These are phyloP conservation scores for Talaromyces pinophilus DNA, from an alignment of 2,329 filamentous ascomycete genomes.

Conservation along the genomic window DNA sequence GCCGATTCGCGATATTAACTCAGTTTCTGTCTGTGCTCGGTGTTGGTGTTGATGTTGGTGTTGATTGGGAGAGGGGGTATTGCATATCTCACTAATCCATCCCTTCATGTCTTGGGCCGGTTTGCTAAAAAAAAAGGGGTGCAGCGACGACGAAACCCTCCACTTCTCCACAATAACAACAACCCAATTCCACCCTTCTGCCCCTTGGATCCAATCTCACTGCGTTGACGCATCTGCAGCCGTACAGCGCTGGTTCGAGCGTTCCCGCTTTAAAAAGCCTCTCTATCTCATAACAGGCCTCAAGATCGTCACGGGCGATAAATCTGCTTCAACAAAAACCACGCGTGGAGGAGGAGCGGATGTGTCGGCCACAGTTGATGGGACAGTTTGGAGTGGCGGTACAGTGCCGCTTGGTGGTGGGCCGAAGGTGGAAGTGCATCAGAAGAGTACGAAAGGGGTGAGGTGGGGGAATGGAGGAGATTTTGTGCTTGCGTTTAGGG, in stretches of 20 bases:
- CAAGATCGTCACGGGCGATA: not conserved
- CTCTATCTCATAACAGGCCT: not conserved
- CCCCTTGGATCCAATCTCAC: not conserved
- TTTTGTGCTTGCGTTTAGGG: slow-evolving; percentile 10
- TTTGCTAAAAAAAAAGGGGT: no score
- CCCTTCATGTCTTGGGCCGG: no score
- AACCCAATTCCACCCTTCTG: not conserved
- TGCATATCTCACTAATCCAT: no score
- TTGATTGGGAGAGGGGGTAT: slow-evolving; percentile 1
- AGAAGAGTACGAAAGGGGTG: not conserved
- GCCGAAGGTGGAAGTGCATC: not conserved
- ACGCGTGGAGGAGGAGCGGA: not conserved
- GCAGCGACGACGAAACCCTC: not conserved
- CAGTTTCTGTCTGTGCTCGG: not conserved
- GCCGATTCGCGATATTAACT: not conserved
- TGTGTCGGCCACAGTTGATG: not conserved
- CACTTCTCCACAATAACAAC: slow-evolving; percentile 1
- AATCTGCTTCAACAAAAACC: not conserved
- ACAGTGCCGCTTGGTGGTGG: not conserved
- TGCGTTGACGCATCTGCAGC: not conserved
- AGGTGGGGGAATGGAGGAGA: slow-evolving; percentile 1
- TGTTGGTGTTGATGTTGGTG: not conserved
- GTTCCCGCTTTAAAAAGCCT: not conserved
- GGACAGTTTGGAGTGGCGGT: not conserved
- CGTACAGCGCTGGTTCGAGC: not conserved